Evolutionary conservation across 1,284 basidiomycete genomes (phyloP).

Genomic region (Pseudozyma flocculosa): DNA sequence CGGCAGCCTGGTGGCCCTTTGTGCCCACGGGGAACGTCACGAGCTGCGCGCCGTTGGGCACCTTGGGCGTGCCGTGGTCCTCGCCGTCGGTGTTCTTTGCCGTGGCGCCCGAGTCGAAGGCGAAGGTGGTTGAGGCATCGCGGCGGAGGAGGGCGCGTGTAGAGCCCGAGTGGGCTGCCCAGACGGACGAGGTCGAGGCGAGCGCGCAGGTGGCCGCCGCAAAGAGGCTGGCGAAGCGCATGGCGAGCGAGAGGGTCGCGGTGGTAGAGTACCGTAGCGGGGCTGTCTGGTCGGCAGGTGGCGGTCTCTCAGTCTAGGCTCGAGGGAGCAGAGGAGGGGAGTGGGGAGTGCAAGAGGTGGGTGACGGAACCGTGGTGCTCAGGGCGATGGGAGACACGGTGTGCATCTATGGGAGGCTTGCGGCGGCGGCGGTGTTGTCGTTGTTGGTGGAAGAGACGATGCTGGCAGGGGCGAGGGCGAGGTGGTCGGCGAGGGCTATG

Average conservation of each 20-base stretch:
- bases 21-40: slow-evolving; percentile 31
- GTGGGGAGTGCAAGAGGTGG: too few relatives aligned
- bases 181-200: slow-evolving; percentile 9
- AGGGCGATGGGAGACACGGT: too few relatives aligned
- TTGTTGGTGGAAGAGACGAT: too few relatives aligned
- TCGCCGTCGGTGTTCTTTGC: slow-evolving; percentile 18
- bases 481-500: too few relatives aligned
- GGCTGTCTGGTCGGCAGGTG: too few relatives aligned
- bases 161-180: neutral
- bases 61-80: slow-evolving; percentile 20
- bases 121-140: slow-evolving; percentile 32
- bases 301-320: too few relatives aligned
- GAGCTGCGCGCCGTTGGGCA: slow-evolving; percentile 36
- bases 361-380: too few relatives aligned
- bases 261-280: slow-evolving; percentile 1
- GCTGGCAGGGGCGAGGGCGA: too few relatives aligned
- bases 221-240: slow-evolving; percentile 2
- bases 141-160: slow-evolving; percentile 3
- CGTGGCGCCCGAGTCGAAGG: slow-evolving; percentile 7
- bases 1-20: slow-evolving; percentile 19
- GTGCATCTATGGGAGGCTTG: too few relatives aligned
- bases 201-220: neutral
- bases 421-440: too few relatives aligned
- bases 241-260: slow-evolving; percentile 1
- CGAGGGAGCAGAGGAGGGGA: too few relatives aligned